Conservation (phyloP, 2,329 filamentous ascomycete species). For the Juglanconis juglandina region DNA sequence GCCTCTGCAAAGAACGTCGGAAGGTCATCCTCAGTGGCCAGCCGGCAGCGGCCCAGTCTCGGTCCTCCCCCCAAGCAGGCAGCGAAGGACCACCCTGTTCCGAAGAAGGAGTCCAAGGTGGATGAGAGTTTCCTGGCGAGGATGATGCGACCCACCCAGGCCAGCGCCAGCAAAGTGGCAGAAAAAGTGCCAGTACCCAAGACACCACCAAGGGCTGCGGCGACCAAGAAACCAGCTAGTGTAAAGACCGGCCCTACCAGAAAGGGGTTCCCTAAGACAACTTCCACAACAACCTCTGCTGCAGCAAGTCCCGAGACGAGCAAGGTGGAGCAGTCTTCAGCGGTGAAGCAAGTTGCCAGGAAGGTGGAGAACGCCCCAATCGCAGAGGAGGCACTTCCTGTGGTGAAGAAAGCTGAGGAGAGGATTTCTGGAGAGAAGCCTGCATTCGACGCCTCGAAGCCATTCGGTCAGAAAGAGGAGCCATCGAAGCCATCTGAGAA, state of each 20-base stretch:
- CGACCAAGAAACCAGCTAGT: constrained; percentile 18
- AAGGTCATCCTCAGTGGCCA: constrained; percentile 43
- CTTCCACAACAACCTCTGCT: constrained; percentile 8
- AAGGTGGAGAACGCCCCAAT: constrained; percentile 23
- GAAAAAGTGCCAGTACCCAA: constrained; percentile 50
- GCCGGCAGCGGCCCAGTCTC: constrained; percentile 46
- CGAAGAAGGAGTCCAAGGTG: constrained; percentile 51
- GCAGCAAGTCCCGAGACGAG: constrained; percentile 12
- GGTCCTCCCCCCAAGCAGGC: constrained; percentile 58
- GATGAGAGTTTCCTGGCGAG: constrained; percentile 73
- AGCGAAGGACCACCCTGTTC: constrained; percentile 43
- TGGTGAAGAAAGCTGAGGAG: constrained; percentile 18
- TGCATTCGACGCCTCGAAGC: neutral
- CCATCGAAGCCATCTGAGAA: neutral
- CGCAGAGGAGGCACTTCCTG: constrained; percentile 19
- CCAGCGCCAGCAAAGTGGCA: constrained; percentile 49
- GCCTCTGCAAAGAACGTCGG: constrained; percentile 33
- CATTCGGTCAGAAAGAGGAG: neutral
- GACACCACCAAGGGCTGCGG: constrained; percentile 43
- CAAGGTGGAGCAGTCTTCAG: constrained; percentile 14
- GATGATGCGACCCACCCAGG: constrained; percentile 75
- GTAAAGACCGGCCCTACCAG: constrained; percentile 22
- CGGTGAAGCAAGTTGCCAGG: constrained; percentile 21
- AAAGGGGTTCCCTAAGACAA: constrained; percentile 22
- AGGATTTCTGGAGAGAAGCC: neutral